These are phyloP conservation scores for Starmerella vaccinii DNA, from an alignment of 805 yeast genomes.

Conservation along the genomic window DNA sequence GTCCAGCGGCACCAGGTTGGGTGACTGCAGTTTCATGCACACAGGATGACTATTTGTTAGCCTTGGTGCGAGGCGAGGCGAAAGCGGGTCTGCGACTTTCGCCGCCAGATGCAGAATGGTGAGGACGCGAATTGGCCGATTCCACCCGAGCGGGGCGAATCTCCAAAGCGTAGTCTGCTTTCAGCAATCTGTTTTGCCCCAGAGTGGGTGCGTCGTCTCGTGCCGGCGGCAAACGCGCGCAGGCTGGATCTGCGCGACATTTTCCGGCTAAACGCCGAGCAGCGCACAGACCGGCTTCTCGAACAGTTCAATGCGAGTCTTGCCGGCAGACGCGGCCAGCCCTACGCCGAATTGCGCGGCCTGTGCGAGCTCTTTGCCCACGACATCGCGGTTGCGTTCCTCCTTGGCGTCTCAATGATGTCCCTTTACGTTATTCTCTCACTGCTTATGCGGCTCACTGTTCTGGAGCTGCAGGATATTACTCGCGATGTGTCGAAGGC, in stretches of 20 bases:
- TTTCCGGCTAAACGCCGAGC: neutral
- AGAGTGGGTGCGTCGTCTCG: neutral
- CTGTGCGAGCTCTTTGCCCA: neutral
- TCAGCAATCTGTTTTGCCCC: neutral
- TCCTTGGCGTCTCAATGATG: neutral
- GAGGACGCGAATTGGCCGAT: no score
- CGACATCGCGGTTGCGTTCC: constrained; percentile 10
- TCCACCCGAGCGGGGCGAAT: no score
- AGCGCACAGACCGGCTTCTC: neutral
- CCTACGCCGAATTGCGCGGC: constrained; percentile 6
- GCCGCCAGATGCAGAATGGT: no score
- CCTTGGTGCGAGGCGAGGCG: no score
- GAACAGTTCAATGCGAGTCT: neutral
- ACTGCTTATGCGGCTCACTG: neutral
- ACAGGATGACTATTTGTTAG: no score
- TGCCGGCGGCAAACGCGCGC: neutral
- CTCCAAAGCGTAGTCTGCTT: no score
- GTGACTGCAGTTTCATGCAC: no score
- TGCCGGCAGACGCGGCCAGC: no score
- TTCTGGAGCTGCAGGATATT: neutral
- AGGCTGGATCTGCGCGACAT: neutral
- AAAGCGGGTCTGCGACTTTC: no score
- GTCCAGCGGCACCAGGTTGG: no score
- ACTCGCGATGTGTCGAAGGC: neutral
- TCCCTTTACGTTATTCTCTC: neutral